A percentile compares a stretch with the other conserved stretches of the same genome.
phyloP scores from a whole-genome alignment of 768 basidiomycete genomes.

The Mrakia frigida region DNA sequence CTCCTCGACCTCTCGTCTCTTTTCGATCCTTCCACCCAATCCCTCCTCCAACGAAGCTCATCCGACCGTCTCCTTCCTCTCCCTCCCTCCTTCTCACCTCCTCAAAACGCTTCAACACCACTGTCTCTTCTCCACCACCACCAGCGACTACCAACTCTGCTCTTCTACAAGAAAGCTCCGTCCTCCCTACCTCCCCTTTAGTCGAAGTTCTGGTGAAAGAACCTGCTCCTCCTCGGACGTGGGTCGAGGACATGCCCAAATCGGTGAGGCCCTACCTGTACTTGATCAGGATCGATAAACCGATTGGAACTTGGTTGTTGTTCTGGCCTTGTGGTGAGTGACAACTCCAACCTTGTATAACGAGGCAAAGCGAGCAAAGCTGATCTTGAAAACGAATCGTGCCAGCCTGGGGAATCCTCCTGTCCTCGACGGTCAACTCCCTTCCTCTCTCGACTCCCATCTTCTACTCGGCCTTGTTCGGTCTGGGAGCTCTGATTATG shows the following conservation, averaged over 20 bases:
- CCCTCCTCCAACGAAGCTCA: not conserved
- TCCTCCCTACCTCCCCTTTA: not conserved
- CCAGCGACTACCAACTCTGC: not conserved
- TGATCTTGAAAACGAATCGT: too few relatives aligned
- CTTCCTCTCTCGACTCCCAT: slow-evolving; percentile 63
- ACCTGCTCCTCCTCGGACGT: slow-evolving; percentile 24
- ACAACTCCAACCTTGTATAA: not conserved
- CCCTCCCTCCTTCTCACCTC: not conserved
- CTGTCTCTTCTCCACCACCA: not conserved
- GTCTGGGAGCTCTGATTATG: slow-evolving; percentile 87
- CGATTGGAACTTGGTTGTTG: slow-evolving; percentile 84
- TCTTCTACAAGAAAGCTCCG: not conserved
- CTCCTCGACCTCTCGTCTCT: not conserved
- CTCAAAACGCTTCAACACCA: not conserved
- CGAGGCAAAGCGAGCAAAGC: too few relatives aligned
- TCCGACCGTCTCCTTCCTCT: not conserved
- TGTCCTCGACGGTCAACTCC: slow-evolving; percentile 79
- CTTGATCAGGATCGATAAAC: slow-evolving; percentile 87
- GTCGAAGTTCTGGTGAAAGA: slow-evolving; percentile 20
- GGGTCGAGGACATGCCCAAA: slow-evolving; percentile 29
- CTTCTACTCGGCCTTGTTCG: slow-evolving; percentile 76
- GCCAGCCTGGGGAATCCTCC: slow-evolving; percentile 99
- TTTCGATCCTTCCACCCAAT: not conserved
- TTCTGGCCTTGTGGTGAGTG: slow-evolving; percentile 89
- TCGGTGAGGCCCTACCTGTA: slow-evolving; percentile 63